These are phyloP conservation scores for Leersia perrieri DNA, from an alignment of 176 grass and related monocot species.

Conservation along the genomic window DNA sequence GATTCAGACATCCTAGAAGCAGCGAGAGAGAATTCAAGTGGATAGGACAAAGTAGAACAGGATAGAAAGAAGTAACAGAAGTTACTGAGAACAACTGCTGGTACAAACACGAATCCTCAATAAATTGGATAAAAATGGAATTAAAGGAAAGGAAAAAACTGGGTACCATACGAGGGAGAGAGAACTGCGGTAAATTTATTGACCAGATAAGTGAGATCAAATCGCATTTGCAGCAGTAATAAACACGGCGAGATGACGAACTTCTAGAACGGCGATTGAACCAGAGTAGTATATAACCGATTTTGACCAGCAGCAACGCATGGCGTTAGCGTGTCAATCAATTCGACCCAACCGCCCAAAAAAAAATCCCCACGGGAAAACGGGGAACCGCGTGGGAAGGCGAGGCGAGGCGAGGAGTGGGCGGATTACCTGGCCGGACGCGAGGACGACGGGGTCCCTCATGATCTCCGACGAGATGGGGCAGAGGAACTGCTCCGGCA, in stretches of 20 bases:
- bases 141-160: background rate
- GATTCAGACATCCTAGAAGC: conserved; percentile 16
- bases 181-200: background rate
- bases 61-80: background rate
- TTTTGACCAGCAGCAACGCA: background rate
- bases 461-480: conserved; percentile 77
- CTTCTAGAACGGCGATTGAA: background rate
- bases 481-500: conserved; percentile 71
- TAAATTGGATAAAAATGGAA: background rate
- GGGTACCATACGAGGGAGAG: background rate
- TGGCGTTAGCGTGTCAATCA: background rate
- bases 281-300: background rate
- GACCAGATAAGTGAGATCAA: background rate
- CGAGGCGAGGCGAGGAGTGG: no score
- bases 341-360: background rate
- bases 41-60: conserved; percentile 1
- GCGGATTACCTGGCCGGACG: conserved; percentile 60
- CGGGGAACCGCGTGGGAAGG: background rate
- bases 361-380: background rate
- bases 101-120: background rate
- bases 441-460: conserved; percentile 75
- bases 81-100: background rate
- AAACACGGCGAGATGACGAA: background rate
- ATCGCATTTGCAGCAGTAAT: background rate
- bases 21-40: conserved; percentile 10